These are phyloP conservation scores for Trichoderma afroharzianum DNA, from an alignment of 2,329 filamentous ascomycete species.

Conservation along the genomic window DNA sequence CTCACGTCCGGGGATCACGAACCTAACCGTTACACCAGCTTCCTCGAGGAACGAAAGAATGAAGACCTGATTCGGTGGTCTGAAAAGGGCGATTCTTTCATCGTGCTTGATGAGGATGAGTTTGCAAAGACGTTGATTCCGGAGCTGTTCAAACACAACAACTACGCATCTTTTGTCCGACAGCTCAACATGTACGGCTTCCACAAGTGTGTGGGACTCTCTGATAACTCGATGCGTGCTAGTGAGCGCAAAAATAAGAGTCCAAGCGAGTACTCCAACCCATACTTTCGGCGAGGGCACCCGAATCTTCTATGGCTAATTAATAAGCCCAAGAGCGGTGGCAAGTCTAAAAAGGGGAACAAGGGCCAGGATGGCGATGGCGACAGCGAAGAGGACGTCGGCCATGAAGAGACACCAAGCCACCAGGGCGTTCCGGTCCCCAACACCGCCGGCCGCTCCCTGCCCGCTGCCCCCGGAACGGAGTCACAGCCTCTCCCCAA, in stretches of 20 bases:
- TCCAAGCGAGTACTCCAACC: conserved; percentile 96
- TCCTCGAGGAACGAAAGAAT: conserved; percentile 88
- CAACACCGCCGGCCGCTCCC: conserved; percentile 28
- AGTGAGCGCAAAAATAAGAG: conserved; percentile 97
- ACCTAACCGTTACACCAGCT: conserved; percentile 55
- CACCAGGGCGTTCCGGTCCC: conserved; percentile 23
- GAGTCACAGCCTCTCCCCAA: conserved; percentile 52
- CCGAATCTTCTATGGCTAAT: conserved; percentile 94
- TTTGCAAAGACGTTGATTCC: conserved; percentile 97
- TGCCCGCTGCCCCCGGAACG: conserved; percentile 43
- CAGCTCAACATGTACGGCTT: conserved; percentile 98
- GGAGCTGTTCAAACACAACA: conserved; percentile 98
- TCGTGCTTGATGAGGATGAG: conserved; percentile 94
- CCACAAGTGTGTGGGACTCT: conserved; percentile 89
- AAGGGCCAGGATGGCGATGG: conserved; percentile 67
- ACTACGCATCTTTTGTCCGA: conserved; percentile 93
- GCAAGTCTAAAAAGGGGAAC: conserved; percentile 52
- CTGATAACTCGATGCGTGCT: conserved; percentile 95
- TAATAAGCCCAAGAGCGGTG: conserved; percentile 83
- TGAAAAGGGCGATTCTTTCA: conserved; percentile 91
- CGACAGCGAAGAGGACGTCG: conserved; percentile 59
- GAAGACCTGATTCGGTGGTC: conserved; percentile 97
- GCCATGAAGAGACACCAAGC: conserved; percentile 37
- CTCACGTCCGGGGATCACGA: background rate
- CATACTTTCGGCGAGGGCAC: conserved; percentile 89